Percentiles rank a stretch among this genome's conserved stretches.
Evolutionary conservation across 2,329 filamentous ascomycete species (phyloP).

Genomic region (Penicillium janthinellum): DNA sequence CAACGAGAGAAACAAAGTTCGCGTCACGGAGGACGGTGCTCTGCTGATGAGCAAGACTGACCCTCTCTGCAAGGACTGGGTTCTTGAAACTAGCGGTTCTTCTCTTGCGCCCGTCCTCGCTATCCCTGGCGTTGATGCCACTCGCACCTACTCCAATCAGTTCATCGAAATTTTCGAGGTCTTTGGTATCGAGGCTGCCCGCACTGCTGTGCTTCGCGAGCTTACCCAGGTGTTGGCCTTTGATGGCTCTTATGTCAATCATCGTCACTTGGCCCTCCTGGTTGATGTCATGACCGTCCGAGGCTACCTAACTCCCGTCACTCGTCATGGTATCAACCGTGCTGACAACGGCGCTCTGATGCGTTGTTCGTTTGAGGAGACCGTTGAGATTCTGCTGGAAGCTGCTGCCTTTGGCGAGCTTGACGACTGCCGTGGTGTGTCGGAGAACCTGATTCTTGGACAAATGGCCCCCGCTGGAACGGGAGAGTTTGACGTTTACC

Average conservation of each 20-base stretch:
- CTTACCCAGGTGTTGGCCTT: conserved; percentile 92
- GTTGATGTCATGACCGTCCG: conserved; percentile 98
- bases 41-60: conserved; percentile 74
- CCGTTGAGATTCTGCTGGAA: conserved; percentile 95
- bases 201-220: conserved; percentile 82
- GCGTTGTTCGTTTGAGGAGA: conserved; percentile 99
- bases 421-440: conserved; percentile 96
- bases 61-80: conserved; percentile 83
- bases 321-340: conserved; percentile 96
- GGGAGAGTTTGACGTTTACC: conserved; percentile 88
- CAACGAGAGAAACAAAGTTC: conserved; percentile 73
- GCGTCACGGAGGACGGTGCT: conserved; percentile 69
- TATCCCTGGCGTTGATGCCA: conserved; percentile 84
- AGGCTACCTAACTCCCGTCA: conserved; percentile 92
- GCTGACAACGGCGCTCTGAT: conserved; percentile 97
- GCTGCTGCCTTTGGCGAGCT: conserved; percentile 92
- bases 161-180: conserved; percentile 93
- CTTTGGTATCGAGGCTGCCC: conserved; percentile 93
- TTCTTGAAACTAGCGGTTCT: conserved; percentile 91
- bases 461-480: conserved; percentile 97
- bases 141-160: conserved; percentile 89
- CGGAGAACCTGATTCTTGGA: conserved; percentile 97
- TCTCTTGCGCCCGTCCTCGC: conserved; percentile 80
- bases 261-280: conserved; percentile 91
- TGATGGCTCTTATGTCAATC: conserved; percentile 98